Conservation (phyloP, 83 land plant species). For the Thuja plicata region DNA sequence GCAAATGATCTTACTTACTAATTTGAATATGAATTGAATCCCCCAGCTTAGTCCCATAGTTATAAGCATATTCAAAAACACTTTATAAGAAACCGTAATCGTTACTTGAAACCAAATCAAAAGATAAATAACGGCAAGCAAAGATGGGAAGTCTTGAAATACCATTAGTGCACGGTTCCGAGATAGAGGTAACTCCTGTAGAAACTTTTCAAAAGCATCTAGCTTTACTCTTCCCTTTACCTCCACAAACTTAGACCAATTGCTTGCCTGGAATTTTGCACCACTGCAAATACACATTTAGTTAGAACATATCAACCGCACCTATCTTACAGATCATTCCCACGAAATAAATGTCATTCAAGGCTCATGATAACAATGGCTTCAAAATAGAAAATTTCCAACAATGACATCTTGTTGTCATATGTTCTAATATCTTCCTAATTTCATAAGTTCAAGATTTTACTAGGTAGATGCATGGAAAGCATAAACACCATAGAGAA, state of each 20-base stretch:
- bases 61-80: neutral
- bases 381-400: neutral
- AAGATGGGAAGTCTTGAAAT: constrained; percentile 14
- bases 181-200: constrained; percentile 80
- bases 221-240: constrained; percentile 92
- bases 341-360: neutral
- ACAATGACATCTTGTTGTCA: neutral
- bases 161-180: constrained; percentile 94
- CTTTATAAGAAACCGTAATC: neutral
- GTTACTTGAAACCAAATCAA: neutral
- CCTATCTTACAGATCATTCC: neutral
- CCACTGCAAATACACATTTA: constrained; percentile 58
- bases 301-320: neutral
- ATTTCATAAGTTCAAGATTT: neutral
- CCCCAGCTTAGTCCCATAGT: neutral
- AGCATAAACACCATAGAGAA: neutral
- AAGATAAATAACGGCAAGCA: neutral
- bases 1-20: neutral
- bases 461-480: neutral
- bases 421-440: neutral
- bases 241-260: constrained; percentile 82
- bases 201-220: constrained; percentile 85
- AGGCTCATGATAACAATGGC: neutral
- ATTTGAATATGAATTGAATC: neutral
- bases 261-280: constrained; percentile 60